Evolutionary conservation across 2,329 filamentous ascomycete genomes (phyloP), one percentile per base, ranked within the genome.

Genomic region (Fusarium incarnatum): DNA sequence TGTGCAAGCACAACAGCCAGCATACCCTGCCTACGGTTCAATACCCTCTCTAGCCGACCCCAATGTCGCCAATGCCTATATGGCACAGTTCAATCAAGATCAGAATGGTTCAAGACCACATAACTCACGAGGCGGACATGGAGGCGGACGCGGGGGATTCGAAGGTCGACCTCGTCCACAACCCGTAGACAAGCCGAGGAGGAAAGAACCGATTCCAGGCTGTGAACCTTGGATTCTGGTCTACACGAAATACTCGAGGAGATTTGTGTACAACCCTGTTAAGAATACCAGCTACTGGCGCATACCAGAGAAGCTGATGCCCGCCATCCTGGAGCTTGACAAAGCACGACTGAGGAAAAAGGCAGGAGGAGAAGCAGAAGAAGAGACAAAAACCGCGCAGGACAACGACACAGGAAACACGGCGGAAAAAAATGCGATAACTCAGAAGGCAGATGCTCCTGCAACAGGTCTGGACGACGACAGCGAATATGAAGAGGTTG

Each of bases 271-370:
- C 82, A 97, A 99, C 73, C 88, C 90, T 0, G 87, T 87, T 56
- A 97, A 95, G 71, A 92, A 95, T 40, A 87, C 94, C 72, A 98
- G 94, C 79, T 94, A 94, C 79, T 99, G 97, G 96, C 94, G 94
- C 75, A 96, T 98, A 74, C 96, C 96, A 1, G 89, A 93, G 58
- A 91, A 96, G 78, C 85, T 99, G 37, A 91, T 94, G 86, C 90
- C 91, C 64, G 94, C 89, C 16, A 92, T 96, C 56, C 72, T 91
- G 53, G 86, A 89, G 68, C 83, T 93, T 58, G 94, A 97, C 79
- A 89, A 91, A 77, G 89, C 91, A 71, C 87, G 88, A 63, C 91
- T 91, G 81, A 83, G 88, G 81, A 80, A 86, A 75, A 88, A 89
- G 81, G 84, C 83, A 1, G n/a, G 70, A 67, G 45, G 68, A 73